phyloP scores from a whole-genome alignment of 2,329 filamentous ascomycete genomes.

The Periconia sp. region DNA sequence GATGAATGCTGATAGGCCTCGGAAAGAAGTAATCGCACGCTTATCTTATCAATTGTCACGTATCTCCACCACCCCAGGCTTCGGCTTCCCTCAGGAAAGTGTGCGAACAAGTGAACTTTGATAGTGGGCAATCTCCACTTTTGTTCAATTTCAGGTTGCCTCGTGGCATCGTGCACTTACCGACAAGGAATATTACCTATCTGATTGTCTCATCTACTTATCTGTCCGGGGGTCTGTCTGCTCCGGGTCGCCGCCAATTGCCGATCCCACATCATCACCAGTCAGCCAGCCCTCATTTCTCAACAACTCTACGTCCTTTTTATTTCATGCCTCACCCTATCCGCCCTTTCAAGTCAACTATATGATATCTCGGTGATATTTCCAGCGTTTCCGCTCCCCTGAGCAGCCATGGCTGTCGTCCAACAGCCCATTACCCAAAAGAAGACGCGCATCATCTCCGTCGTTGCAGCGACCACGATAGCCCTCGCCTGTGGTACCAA shows the following conservation, averaged over 20 bases:
- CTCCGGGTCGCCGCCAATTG: background rate
- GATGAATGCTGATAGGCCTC: too few relatives aligned
- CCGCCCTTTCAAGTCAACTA: constrained; percentile 7
- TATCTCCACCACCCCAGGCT: background rate
- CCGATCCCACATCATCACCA: background rate
- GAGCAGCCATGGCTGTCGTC: constrained; percentile 24
- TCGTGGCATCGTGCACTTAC: too few relatives aligned
- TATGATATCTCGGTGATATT: constrained; percentile 20
- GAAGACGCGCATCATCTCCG: constrained; percentile 75
- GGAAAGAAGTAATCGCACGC: background rate
- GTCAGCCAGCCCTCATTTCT: background rate
- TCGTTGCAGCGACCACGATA: constrained; percentile 80
- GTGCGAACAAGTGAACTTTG: too few relatives aligned
- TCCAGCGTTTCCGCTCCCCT: constrained; percentile 11
- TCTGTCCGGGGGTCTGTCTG: background rate
- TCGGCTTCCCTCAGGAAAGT: background rate
- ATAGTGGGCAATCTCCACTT: too few relatives aligned
- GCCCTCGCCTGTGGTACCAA: constrained; percentile 92
- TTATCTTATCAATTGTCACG: background rate
- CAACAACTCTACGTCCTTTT: background rate
- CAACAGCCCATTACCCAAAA: constrained; percentile 49
- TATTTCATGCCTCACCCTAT: constrained; percentile 3
- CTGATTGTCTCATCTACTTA: background rate
- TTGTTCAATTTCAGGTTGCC: too few relatives aligned
- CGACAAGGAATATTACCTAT: background rate